Evolutionary conservation across 1,284 basidiomycete genomes (phyloP).

Genomic region (Apiotrichum veenhuisii): DNA sequence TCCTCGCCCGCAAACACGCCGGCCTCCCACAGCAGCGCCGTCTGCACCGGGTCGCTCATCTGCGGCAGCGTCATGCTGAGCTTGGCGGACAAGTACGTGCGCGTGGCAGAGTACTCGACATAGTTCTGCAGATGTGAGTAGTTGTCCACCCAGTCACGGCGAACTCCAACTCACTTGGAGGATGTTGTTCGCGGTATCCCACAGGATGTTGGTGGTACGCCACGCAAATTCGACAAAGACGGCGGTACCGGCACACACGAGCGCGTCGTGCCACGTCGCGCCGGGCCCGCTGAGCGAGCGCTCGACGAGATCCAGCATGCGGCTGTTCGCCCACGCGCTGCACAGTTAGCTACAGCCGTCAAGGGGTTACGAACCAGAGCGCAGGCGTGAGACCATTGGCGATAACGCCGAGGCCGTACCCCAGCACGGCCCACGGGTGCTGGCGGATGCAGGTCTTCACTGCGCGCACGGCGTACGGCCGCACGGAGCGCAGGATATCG

Average conservation of each 20-base stretch:
- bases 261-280: constrained; percentile 1
- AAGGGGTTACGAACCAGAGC: no score
- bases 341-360: no score
- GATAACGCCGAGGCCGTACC: no score
- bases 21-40: constrained; percentile 74
- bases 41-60: constrained; percentile 63
- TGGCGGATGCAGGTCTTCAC: no score
- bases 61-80: constrained; percentile 72
- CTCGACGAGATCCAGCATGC: no score
- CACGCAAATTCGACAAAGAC: not conserved
- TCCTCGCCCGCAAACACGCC: constrained; percentile 44
- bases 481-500: no score
- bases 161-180: not conserved
- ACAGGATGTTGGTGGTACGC: not conserved
- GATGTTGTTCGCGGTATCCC: no score
- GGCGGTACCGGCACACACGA: not conserved
- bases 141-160: no score
- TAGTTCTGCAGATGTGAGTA: constrained; percentile 55
- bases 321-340: no score
- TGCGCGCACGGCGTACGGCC: no score
- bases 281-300: not conserved
- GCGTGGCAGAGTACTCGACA: constrained; percentile 66
- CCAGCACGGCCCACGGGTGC: no score
- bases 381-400: no score
- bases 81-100: constrained; percentile 68